A percentile compares a stretch with the other conserved stretches of the same genome.
These are phyloP conservation scores for Prunus campanulata DNA, from an alignment of 306 rosid genomes.

Conservation along the genomic window DNA sequence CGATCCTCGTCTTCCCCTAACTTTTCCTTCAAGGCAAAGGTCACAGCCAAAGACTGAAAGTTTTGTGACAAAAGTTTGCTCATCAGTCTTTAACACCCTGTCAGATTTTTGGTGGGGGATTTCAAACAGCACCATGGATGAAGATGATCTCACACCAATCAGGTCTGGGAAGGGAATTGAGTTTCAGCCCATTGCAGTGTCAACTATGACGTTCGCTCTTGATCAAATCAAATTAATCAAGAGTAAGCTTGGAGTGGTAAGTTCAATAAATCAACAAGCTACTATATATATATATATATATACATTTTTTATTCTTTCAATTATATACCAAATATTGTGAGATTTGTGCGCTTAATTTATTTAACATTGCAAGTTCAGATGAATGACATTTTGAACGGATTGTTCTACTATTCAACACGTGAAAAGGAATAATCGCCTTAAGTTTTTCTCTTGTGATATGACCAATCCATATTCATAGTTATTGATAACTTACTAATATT, in stretches of 20 bases:
- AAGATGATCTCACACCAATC: constrained; percentile 59
- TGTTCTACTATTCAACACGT: not conserved
- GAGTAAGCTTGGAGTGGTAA: constrained; percentile 57
- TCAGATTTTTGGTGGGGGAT: constrained; percentile 46
- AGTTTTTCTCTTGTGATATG: not conserved
- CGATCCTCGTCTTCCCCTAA: constrained; percentile 48
- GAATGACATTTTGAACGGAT: not conserved
- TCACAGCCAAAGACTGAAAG: constrained; percentile 3
- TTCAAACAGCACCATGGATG: constrained; percentile 36
- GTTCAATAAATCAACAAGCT: constrained; percentile 11
- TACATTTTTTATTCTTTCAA: no score
- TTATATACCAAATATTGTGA: not conserved
- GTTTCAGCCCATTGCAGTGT: constrained; percentile 31
- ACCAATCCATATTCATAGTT: no score
- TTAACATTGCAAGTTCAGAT: not conserved
- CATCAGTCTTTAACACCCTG: constrained; percentile 27
- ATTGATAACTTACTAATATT: no score
- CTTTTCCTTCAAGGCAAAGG: constrained; percentile 40
- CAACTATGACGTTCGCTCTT: constrained; percentile 39
- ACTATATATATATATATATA: no score
- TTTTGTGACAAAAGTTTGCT: constrained; percentile 14
- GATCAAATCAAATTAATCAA: constrained; percentile 49
- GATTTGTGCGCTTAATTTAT: not conserved
- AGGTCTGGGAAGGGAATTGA: constrained; percentile 37
- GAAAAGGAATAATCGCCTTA: not conserved